Evolutionary conservation across 345 rosid species (phyloP).

Genomic region (Eucalyptus regnans): DNA sequence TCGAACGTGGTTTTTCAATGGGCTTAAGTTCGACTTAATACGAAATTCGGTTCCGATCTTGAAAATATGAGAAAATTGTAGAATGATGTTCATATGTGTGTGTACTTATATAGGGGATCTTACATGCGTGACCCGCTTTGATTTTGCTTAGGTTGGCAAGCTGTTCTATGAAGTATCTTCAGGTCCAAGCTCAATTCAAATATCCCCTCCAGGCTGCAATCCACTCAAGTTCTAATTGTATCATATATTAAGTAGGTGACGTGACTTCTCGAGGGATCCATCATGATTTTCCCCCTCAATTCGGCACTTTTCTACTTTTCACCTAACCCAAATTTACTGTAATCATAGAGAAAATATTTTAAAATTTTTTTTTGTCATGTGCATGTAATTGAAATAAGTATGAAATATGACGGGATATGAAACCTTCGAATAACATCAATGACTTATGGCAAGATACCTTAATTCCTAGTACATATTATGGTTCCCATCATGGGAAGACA

Average conservation of each 20-base stretch:
- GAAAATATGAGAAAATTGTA: not conserved
- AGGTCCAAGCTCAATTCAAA: not conserved
- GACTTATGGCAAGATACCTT: not conserved
- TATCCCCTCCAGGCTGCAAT: not conserved
- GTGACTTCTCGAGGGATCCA: not conserved
- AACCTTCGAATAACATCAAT: not conserved
- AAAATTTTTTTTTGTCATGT: too few species aligned
- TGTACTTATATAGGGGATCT: not conserved
- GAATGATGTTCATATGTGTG: not conserved
- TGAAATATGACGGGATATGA: not conserved
- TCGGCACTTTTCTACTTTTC: not conserved
- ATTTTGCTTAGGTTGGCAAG: not conserved
- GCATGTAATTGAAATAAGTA: not conserved
- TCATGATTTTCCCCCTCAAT: not conserved
- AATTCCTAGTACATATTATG: not conserved
- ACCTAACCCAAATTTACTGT: not conserved
- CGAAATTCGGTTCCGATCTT: not conserved
- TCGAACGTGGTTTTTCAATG: rapidly evolving
- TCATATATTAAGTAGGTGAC: not conserved
- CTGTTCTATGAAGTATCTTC: not conserved
- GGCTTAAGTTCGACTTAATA: not conserved
- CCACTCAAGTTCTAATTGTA: not conserved
- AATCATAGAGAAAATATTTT: not conserved
- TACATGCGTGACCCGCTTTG: not conserved
- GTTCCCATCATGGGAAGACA: not conserved